Evolutionary conservation across 148 eudicot species (phyloP), one percentile per base, ranked within the genome.

Genomic region (Rhododendron griersonianum): DNA sequence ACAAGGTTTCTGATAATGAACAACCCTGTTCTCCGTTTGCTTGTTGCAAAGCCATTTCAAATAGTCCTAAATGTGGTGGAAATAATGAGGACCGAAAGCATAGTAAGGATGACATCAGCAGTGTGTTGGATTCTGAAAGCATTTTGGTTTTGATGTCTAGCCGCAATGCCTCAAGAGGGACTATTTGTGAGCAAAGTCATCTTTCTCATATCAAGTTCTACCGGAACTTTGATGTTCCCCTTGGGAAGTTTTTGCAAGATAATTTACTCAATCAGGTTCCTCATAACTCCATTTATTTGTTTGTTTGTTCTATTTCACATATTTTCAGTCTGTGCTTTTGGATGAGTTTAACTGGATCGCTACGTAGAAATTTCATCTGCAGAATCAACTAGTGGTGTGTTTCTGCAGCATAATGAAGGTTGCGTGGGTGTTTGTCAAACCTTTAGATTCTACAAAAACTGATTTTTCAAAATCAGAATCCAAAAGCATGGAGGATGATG

Each of bases 191-290:
- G 92, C 98, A 97, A 87, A 93, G 96, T 86, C 96, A 90, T 90
- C 95, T 95, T 88, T 93, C 98, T 80, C 98, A 91, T 74, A 97
- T 97, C 89, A 95, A 97, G 90, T 97, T 97, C 86, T 97, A 97
- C 93, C 89, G 92, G 83, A 92, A 91, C 86, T 97, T 95, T 83
- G 99, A 97, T 89, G 93, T 91, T 88, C 95, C 98, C 74, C 95
- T 97, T 84, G 96, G 95, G 74, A 92, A 91, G 86, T 97, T 93
- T 89, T 89, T 97, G 91, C 94, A 85, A 85, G 98, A 95, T 84
- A 90, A 93, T 90, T 87, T 97, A 76, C 96, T 95, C 87, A 93
- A 92, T 83, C 98, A 95, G 98, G 99, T 97, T 73, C 23, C 51
- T 84, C 21, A 5, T n/a, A 69, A 81, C 41, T 84, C 76, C 61